Conservation (phyloP, 1,284 basidiomycete species). For the Ceratobasidium sp. region DNA sequence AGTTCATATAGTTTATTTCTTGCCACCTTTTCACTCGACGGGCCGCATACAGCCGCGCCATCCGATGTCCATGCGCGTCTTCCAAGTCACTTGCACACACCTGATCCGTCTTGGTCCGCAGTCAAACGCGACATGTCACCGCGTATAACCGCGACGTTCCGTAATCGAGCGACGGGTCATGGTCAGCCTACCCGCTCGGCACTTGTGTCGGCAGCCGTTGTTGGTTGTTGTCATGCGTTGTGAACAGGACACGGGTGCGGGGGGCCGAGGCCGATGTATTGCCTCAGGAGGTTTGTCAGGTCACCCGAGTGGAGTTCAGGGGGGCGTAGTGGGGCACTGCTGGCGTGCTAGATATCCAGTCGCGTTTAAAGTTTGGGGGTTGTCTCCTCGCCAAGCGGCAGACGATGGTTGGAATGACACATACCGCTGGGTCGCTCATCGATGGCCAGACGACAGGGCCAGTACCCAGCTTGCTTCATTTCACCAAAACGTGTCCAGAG, state of each 20-base stretch:
- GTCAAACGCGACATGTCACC: background rate
- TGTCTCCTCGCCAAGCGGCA: too few species aligned
- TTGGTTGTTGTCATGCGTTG: too few species aligned
- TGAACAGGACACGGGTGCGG: too few species aligned
- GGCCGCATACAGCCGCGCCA: background rate
- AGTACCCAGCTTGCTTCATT: background rate
- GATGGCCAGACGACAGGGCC: background rate
- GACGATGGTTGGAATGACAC: too few species aligned
- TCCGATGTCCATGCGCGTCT: background rate
- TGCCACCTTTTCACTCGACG: background rate
- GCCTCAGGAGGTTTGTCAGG: too few species aligned
- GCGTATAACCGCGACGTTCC: background rate
- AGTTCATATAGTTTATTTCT: too few species aligned
- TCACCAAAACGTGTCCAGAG: background rate
- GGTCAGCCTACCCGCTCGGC: background rate
- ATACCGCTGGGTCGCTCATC: background rate
- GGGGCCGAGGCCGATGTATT: too few species aligned
- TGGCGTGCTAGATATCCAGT: too few species aligned
- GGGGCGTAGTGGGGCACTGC: too few species aligned
- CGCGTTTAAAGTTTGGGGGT: background rate
- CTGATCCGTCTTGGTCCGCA: constrained; percentile 13
- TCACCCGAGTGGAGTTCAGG: too few species aligned
- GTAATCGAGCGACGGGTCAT: constrained; percentile 8
- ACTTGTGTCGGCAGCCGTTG: background rate
- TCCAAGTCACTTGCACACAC: background rate